Evolutionary conservation across 2,329 filamentous ascomycete species (phyloP).

Genomic region (Fusarium sp.): DNA sequence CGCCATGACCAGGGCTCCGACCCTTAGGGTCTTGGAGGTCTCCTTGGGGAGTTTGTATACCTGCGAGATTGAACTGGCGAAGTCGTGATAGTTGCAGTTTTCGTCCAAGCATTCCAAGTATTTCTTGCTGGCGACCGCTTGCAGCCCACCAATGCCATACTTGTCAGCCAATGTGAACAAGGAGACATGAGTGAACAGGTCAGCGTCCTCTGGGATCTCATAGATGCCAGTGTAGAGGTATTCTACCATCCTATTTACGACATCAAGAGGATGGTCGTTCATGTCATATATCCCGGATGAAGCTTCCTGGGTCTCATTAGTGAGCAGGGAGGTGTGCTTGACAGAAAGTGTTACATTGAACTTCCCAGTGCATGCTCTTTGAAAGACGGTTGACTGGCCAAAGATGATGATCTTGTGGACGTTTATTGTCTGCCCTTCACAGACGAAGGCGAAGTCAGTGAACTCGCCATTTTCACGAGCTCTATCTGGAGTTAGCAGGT

Average conservation of each 20-base stretch:
- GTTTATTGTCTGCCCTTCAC: background rate
- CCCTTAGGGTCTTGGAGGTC: accelerated
- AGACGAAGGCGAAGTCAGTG: background rate
- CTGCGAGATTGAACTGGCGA: background rate
- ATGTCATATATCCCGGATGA: background rate
- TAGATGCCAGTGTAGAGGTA: background rate
- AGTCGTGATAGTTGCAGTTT: background rate
- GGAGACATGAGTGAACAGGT: accelerated
- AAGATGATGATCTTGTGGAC: background rate
- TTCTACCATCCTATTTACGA: background rate
- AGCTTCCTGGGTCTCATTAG: background rate
- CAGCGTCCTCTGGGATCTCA: background rate
- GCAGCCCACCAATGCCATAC: background rate
- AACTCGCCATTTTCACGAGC: background rate
- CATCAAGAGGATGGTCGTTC: background rate
- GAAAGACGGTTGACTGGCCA: background rate
- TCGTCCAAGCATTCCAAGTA: background rate
- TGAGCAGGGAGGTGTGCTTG: accelerated
- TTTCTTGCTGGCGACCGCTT: accelerated
- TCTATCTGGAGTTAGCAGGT: accelerated
- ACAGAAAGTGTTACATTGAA: background rate
- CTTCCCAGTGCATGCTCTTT: background rate
- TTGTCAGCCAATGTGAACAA: background rate
- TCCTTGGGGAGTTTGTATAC: background rate
- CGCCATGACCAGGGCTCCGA: accelerated